Evolutionary conservation across 768 basidiomycete species (phyloP).

Genomic region (Lactifluus echinatus): DNA sequence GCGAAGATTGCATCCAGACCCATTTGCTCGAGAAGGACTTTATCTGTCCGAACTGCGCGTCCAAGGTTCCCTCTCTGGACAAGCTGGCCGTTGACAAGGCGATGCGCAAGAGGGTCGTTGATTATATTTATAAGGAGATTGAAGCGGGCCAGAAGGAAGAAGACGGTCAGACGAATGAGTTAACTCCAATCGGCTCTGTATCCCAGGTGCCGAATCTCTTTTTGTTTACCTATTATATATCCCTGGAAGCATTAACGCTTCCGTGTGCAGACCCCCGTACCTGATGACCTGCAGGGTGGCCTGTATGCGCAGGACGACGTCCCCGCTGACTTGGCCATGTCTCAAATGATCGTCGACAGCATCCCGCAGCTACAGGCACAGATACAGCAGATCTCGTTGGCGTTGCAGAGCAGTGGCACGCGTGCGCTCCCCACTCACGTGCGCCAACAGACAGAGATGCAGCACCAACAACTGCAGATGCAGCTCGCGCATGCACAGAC

Average conservation of each 20-base stretch:
- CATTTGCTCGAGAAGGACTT: conserved; percentile 93
- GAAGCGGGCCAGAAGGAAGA: conserved; percentile 68
- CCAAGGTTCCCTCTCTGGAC: conserved; percentile 83
- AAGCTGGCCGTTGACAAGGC: conserved; percentile 76
- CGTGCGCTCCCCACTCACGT: conserved; percentile 59
- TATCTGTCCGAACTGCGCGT: conserved; percentile 82
- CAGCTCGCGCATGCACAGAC: conserved; percentile 75
- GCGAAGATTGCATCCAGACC: conserved; percentile 96
- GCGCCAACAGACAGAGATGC: conserved; percentile 74
- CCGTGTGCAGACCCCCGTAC: conserved; percentile 9
- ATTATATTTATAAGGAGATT: conserved; percentile 75
- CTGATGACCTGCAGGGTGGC: conserved; percentile 35
- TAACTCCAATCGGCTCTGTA: conserved; percentile 1
- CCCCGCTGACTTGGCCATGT: conserved; percentile 55
- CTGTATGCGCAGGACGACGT: conserved; percentile 68
- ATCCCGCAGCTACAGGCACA: conserved; percentile 82
- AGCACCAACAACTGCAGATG: conserved; percentile 72
- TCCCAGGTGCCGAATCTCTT: conserved; percentile 1
- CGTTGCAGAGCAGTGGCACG: conserved; percentile 67
- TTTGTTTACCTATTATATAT: neutral
- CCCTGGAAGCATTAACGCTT: neutral
- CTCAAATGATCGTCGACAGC: conserved; percentile 61
- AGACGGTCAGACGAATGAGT: conserved; percentile 21
- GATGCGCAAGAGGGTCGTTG: conserved; percentile 64
- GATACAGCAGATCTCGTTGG: conserved; percentile 66